Percentiles rank a stretch among this genome's conserved stretches.
Conservation (phyloP, 441 rosid genomes). For the Isatis lusitanica region DNA sequence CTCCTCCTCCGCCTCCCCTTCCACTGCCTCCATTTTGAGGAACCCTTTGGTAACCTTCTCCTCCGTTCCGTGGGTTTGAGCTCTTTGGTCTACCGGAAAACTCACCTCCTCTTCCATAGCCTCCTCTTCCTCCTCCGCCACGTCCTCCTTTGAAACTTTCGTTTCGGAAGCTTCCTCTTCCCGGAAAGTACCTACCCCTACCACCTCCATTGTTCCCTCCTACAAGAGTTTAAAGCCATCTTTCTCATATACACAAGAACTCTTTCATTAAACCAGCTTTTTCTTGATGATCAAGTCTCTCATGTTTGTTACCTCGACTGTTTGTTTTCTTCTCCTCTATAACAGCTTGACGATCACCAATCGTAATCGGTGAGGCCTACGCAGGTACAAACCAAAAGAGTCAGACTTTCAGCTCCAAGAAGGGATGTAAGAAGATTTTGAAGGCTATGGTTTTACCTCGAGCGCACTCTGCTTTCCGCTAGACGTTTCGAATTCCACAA, state of each 20-base stretch:
- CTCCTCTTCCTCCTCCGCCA: constrained; percentile 74
- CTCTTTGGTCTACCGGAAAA: constrained; percentile 68
- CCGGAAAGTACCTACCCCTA: constrained; percentile 68
- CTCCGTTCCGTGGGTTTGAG: constrained; percentile 58
- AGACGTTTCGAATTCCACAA: constrained; percentile 84
- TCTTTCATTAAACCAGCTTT: not conserved
- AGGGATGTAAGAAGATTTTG: not conserved
- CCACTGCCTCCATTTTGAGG: constrained; percentile 72
- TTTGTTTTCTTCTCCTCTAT: constrained; percentile 89
- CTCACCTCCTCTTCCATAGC: constrained; percentile 63
- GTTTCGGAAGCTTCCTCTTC: constrained; percentile 63
- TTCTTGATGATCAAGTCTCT: constrained; percentile 15
- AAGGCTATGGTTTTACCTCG: constrained; percentile 50
- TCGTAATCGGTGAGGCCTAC: constrained; percentile 77
- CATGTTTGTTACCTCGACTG: constrained; percentile 53
- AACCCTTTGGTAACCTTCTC: constrained; percentile 54
- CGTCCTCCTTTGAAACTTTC: constrained; percentile 79
- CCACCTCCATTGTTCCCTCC: constrained; percentile 49
- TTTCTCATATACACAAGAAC: constrained; percentile 8
- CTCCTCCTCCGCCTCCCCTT: constrained; percentile 55
- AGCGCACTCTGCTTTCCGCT: constrained; percentile 71
- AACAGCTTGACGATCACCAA: constrained; percentile 67
- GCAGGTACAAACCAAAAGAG: constrained; percentile 3
- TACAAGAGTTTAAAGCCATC: not conserved
- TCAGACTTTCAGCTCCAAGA: not conserved